Conservation (phyloP, 805 yeast genomes). For the Candida sonorensis region DNA sequence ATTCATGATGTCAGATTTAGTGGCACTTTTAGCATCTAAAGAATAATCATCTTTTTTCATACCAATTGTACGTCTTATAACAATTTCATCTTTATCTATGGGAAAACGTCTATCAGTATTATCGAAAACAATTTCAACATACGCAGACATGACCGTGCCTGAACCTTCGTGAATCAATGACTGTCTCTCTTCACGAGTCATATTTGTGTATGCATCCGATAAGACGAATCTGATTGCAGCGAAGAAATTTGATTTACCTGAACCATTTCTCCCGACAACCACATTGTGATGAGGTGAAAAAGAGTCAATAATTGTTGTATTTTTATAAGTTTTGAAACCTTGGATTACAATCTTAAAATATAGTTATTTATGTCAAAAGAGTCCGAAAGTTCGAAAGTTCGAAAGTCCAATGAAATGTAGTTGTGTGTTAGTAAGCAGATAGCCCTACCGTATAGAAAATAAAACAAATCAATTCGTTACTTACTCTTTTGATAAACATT, state of each 20-base stretch:
- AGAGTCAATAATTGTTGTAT: constrained; percentile 68
- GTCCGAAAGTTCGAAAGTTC: too few relatives aligned
- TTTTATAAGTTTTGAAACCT: constrained; percentile 90
- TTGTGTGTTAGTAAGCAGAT: constrained; percentile 2
- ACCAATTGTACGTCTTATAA: constrained; percentile 86
- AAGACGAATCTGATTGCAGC: constrained; percentile 91
- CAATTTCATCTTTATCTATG: constrained; percentile 57
- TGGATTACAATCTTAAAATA: constrained; percentile 75
- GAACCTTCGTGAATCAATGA: constrained; percentile 87
- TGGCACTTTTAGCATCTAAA: constrained; percentile 70
- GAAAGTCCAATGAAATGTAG: too few relatives aligned
- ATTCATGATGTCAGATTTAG: constrained; percentile 74
- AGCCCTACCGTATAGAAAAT: background rate
- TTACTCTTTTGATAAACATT: constrained; percentile 26
- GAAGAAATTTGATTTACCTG: constrained; percentile 93
- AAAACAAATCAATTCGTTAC: constrained; percentile 4
- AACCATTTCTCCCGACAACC: constrained; percentile 89
- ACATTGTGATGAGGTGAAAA: constrained; percentile 82
- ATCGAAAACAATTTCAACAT: constrained; percentile 84
- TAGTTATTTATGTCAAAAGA: too few relatives aligned
- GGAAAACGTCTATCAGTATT: constrained; percentile 74
- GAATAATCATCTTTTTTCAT: constrained; percentile 87
- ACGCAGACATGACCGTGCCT: constrained; percentile 85
- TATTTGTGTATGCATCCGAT: constrained; percentile 81
- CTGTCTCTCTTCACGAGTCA: constrained; percentile 80